Evolutionary conservation across 108 stramenopile species (phyloP), one percentile per base, ranked within the genome.

Genomic region (Pseudonitzschia delicatissima): DNA sequence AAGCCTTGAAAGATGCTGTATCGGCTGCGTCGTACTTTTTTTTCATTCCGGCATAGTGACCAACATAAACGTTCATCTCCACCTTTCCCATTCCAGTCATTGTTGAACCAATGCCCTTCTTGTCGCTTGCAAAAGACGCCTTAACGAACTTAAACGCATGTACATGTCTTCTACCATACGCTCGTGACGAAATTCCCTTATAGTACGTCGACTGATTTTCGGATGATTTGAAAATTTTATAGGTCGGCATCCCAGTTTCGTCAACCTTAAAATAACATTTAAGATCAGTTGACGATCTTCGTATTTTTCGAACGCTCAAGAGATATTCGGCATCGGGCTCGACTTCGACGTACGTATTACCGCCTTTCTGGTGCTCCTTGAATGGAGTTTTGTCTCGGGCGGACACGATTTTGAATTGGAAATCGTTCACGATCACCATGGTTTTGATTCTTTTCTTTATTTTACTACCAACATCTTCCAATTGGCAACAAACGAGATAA

Each of bases 311-410:
- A 26, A 49, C 11, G 52, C 36, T 13, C 42, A 59, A 23, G 78
- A 66, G 58, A 72, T 62, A 62, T 45, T 62, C 60, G 17, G 60
- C 60, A 28, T 62, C 60, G 4, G 60, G 60, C 39, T 62, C 60
- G 11, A 42, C 60, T 28, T 62, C 60, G 33, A 62, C 60, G 20
- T 42, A 62, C 13, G 44, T 62, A 12, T 62, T 62, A 2, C 3
- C 7, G 4, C 32, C 36, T 33, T 62, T 62, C 39, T 21, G 3
- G 32, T 62, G 60, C 28, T 62, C 60, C 60, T 62, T 62, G 64
- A 65, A 65, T 9, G 64, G 64, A 32, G 32, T 39, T 9, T 51
- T 51, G 18, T 55, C 53, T 4, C 28, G 49, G 4, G 64, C 50
- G 8, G 34, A 45, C 5, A 48, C 64, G 17, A 51, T 9, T 32